A percentile compares a stretch with the other conserved stretches of the same genome.
Evolutionary conservation across 768 basidiomycete species (phyloP).

Genomic region (Solioccasus polychromus): DNA sequence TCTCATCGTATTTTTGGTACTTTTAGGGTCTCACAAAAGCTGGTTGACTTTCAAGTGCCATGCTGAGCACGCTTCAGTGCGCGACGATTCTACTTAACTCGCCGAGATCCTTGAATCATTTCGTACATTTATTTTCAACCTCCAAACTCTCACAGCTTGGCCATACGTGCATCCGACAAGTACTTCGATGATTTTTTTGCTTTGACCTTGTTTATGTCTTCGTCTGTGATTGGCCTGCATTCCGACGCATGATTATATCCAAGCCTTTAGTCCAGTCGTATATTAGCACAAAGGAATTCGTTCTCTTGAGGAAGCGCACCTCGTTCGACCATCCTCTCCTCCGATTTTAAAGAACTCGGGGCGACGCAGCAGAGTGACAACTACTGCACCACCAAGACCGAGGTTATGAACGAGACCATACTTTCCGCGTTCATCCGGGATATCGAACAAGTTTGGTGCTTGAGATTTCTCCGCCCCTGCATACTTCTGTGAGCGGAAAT

Average conservation of each 20-base stretch:
- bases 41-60: too few relatives aligned
- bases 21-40: too few relatives aligned
- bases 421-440: slow-evolving; percentile 62
- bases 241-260: slow-evolving; percentile 79
- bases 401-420: slow-evolving; percentile 79
- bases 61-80: too few relatives aligned
- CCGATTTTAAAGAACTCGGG: slow-evolving; percentile 70
- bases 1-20: too few relatives aligned
- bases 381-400: slow-evolving; percentile 77
- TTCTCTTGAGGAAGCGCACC: slow-evolving; percentile 34
- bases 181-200: slow-evolving; percentile 54
- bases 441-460: slow-evolving; percentile 62
- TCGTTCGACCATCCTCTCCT: slow-evolving; percentile 59
- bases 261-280: slow-evolving; percentile 39
- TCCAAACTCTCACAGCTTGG: slow-evolving; percentile 41
- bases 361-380: slow-evolving; percentile 67
- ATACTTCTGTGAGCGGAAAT: neutral
- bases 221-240: slow-evolving; percentile 54
- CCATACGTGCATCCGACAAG: slow-evolving; percentile 27
- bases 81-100: too few relatives aligned
- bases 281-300: neutral
- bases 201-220: slow-evolving; percentile 73
- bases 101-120: too few relatives aligned
- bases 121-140: too few relatives aligned
- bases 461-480: slow-evolving; percentile 80